Evolutionary conservation across 1,139 yeast genomes (phyloP).

Genomic region (Eremothecium cymbalariae): DNA sequence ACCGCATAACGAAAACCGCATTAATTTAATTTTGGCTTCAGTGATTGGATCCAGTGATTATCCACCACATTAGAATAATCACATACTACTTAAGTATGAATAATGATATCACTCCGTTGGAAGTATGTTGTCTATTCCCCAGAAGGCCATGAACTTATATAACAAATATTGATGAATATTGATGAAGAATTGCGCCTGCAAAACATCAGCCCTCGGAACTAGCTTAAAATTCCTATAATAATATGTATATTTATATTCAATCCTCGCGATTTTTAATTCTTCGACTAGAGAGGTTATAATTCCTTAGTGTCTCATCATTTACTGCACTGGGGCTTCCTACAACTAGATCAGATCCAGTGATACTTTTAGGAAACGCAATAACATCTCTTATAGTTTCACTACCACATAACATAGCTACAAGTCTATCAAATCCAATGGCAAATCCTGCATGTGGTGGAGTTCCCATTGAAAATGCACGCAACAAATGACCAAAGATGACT

Average conservation of each 20-base stretch:
- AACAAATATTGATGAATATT: not conserved
- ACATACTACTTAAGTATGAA: no score
- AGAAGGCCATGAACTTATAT: not conserved
- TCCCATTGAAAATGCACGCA: conserved; percentile 76
- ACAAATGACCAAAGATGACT: conserved; percentile 74
- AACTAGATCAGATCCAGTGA: conserved; percentile 79
- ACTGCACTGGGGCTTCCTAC: conserved; percentile 79
- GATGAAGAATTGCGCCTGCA: no score
- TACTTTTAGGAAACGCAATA: conserved; percentile 91
- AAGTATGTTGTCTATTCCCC: not conserved
- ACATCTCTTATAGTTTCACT: conserved; percentile 78
- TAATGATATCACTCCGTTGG: not conserved
- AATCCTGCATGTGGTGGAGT: conserved; percentile 99
- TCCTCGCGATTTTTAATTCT: not conserved
- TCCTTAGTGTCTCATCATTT: conserved; percentile 39
- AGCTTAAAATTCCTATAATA: no score
- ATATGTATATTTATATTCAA: not conserved
- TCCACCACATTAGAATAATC: no score
- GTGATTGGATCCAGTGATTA: not conserved
- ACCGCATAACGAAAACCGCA: not conserved
- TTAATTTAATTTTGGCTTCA: not conserved
- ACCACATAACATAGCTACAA: conserved; percentile 83
- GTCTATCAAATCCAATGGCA: conserved; percentile 89
- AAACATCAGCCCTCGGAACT: no score
- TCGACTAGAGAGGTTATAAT: conserved; percentile 39